Evolutionary conservation across 306 rosid genomes (phyloP), one percentile per base, ranked within the genome.

Genomic region (Cercis canadensis): DNA sequence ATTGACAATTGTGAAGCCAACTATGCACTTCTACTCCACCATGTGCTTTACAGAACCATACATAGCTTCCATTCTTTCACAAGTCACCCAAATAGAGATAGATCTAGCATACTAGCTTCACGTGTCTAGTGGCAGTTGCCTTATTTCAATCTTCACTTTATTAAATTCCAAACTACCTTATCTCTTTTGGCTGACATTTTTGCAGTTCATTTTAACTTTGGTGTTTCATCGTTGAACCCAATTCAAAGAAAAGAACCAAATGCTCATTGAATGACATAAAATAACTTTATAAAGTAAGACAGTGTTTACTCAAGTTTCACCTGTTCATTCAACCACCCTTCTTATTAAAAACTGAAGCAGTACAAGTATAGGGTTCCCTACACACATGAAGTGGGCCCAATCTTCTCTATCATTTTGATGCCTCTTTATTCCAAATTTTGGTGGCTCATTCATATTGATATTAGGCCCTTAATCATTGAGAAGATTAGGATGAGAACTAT

Each of bases 241-340:
- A 14, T 16, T 15, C 81, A 64, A 78, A 74, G 83, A 70, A 82
- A 82, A 60, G 83, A 78, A 82, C 70, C 68, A 60, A 57, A 12
- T 69, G 47, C 70, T 65, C n/a, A n/a, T n/a, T n/a, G 3, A 24
- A 24, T 24, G 29, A 24, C 3, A 24, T 24, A 24, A 24, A 24
- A 24, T 24, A 24, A 24, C 29, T 24, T 24, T 24, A 24, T 24
- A 24, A 24, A 65, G 36, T 15, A 18, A 71, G n/a, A 45, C 52
- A 37, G 39, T 71, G 24, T 65, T 41, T 12, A 54, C 32, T 41
- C n/a, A 11, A 49, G 41, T 46, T 41, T 57, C 46, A 16, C 37
- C 57, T 15, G 3, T 19, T 55, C 64, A 60, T 19, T 55, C 64
- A 60, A 75, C 75, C 43, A 55, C 53, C 75, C 53, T 13, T 13